Evolutionary conservation across 108 stramenopile species (phyloP).

Genomic region (Nitzschia sp.): DNA sequence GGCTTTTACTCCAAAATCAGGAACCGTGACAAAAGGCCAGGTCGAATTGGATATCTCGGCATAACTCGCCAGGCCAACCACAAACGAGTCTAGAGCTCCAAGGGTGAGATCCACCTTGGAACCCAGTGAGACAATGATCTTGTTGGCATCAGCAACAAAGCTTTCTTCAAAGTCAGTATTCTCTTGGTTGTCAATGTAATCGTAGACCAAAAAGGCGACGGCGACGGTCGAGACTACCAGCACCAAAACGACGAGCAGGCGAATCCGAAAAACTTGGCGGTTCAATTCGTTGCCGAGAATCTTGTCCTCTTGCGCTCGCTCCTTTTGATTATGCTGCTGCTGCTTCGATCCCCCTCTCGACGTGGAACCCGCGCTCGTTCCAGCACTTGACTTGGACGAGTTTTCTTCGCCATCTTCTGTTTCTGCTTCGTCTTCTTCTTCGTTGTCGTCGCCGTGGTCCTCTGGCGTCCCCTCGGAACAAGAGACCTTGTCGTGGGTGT

Average conservation of each 20-base stretch:
- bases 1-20: constrained; percentile 12
- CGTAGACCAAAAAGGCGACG: neutral
- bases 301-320: too few relatives aligned
- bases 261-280: neutral
- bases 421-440: too few relatives aligned
- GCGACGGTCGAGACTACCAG: constrained; percentile 14
- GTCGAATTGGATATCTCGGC: constrained; percentile 6
- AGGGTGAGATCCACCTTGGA: constrained; percentile 8
- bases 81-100: constrained; percentile 18
- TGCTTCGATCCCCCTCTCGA: too few relatives aligned
- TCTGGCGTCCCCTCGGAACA: too few relatives aligned
- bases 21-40: constrained; percentile 20
- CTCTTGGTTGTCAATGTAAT: neutral
- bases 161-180: constrained; percentile 6
- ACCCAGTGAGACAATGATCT: constrained; percentile 17
- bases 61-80: constrained; percentile 7
- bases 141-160: constrained; percentile 18
- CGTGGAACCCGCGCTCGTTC: too few relatives aligned
- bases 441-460: too few relatives aligned
- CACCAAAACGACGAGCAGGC: constrained; percentile 10
- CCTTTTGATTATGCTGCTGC: too few relatives aligned
- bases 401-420: too few relatives aligned
- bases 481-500: too few relatives aligned
- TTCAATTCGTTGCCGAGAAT: too few relatives aligned
- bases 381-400: too few relatives aligned